Evolutionary conservation across 805 yeast species (phyloP), one percentile per base, ranked within the genome.

Genomic region (Komagataella kurtzmanii): DNA sequence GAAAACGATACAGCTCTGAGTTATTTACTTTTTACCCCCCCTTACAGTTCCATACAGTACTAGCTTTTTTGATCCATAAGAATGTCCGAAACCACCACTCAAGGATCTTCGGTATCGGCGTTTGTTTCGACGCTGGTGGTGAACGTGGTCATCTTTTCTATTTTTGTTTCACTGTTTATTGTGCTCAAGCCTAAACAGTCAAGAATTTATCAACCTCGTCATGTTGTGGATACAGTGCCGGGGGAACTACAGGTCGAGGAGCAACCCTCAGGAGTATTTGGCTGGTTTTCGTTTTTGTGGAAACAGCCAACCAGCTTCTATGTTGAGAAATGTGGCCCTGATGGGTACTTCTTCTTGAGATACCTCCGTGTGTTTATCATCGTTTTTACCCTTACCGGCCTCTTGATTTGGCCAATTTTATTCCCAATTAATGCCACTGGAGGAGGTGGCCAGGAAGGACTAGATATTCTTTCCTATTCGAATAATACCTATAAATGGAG

Each of bases 351-450:
- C 62, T 85, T 81, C 61, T 65, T 84, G 50, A 73, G 95, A 55
- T 85, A 76, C 59, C 59, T 86, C 52, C 74, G 77, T 47, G 74
- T 80, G 24, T 79, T 82, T 54, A 73, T 75, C 3, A 56, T 72
- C 8, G 55, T 83, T 44, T 78, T 83, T 40, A 55, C 80, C 8
- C 24, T 79, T 6, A 81, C 81, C 1, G 77, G 81, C 50, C 50
- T 79, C 10, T 57, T 84, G 19, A 57, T 80, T 19, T 80, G 85
- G 76, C 90, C 90, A 40, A 72, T 86, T 50, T 68, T 86, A 51
- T 74, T 86, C 59, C 84, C 95, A 0, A 79, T 86, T 46, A 81
- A 83, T 65, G 89, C 88, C 17, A 77, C 88, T 6, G 81, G 83
- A 56, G 85, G 88, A 24, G 69, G 74, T 49, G 64, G 68, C 50